Base-by-base conservation (phyloP, 2,329 filamentous ascomycete genomes). In the Hymenoscyphus infarciens region DNA sequence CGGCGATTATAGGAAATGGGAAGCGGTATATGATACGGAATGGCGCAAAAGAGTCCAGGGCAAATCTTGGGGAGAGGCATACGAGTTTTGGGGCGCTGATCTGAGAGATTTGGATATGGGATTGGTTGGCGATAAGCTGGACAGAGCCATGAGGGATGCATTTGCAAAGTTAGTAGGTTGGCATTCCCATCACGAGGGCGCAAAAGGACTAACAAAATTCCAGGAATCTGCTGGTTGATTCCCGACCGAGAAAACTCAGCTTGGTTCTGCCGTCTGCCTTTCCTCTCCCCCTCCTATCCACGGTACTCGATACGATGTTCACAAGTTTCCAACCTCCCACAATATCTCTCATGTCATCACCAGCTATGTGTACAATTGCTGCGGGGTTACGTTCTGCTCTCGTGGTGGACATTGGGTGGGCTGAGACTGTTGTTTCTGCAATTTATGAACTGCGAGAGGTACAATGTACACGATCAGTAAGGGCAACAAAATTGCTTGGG, bases 371-470 rank as follows among this genome's bases (percentile, higher is more conserved):
- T 1, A 81, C 89, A 6, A 84, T 93, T 2, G 89, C 89, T 7
- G 92, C 93, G 5, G 95, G 95, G 0, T 79, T 96, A 49, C 87
- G 95, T 15, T 91, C 91, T n/a, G 92, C 89, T 0, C 76, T 99
- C 52, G 86, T 98, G 0, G 81, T 99, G 42, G 92, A 99, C 72
- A 82, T 99, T 64, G 95, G 94, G 53, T 99, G 95, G 95, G 83
- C 87, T 52, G 95, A 98, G 75, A 96, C 93, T 0, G 83, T 88
- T 0, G 85, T 96, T 25, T 96, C 92, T 0, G 90, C 88, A 5
- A 82, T 98, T 6, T 98, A 93, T 73, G 95, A 99, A 76, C 97
- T 92, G 74, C 87, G 91, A 60, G 92, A 96, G 74, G 85, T 97
- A 1, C 81, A 82, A 16, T 86, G 85, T 60, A 84, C 81, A 62